Percentiles rank a stretch among this genome's conserved stretches.
Conservation (phyloP, 257 asterid genomes). For the Henckelia pumila region DNA sequence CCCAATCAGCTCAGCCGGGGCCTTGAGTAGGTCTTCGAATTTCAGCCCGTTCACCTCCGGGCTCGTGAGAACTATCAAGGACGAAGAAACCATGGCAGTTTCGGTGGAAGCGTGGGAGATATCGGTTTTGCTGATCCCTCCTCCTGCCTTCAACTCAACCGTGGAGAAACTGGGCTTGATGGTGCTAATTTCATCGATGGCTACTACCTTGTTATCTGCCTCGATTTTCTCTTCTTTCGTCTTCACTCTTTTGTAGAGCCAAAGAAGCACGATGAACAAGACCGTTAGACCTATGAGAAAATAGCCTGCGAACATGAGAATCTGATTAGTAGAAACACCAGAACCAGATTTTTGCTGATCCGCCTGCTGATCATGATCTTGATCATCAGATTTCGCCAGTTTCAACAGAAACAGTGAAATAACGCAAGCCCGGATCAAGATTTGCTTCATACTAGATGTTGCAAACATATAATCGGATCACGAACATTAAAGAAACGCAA, state of each 20-base stretch:
- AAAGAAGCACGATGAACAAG: conserved; percentile 32
- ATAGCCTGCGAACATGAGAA: conserved; percentile 64
- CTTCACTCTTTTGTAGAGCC: conserved; percentile 36
- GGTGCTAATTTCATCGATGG: conserved; percentile 33
- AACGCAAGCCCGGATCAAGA: conserved; percentile 27
- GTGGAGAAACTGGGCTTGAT: conserved; percentile 39
- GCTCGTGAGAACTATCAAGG: conserved; percentile 46
- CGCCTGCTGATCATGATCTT: neutral
- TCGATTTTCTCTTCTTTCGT: conserved; percentile 24
- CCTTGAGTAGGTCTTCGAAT: conserved; percentile 69
- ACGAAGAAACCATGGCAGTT: conserved; percentile 39
- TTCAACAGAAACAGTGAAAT: conserved; percentile 29
- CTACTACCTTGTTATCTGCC: conserved; percentile 27
- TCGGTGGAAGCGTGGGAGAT: conserved; percentile 38
- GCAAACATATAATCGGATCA: neutral
- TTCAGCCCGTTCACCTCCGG: conserved; percentile 50
- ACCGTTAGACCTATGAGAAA: conserved; percentile 46
- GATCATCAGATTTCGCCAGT: conserved; percentile 30
- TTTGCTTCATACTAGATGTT: conserved; percentile 34
- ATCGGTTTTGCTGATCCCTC: conserved; percentile 30
- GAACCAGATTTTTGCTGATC: conserved; percentile 11
- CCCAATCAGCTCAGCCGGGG: conserved; percentile 84
- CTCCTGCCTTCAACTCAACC: conserved; percentile 33
- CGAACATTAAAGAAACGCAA: neutral
- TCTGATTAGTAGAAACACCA: conserved; percentile 36